phyloP scores from a whole-genome alignment of 345 rosid genomes.

The Gossypium anomalum region DNA sequence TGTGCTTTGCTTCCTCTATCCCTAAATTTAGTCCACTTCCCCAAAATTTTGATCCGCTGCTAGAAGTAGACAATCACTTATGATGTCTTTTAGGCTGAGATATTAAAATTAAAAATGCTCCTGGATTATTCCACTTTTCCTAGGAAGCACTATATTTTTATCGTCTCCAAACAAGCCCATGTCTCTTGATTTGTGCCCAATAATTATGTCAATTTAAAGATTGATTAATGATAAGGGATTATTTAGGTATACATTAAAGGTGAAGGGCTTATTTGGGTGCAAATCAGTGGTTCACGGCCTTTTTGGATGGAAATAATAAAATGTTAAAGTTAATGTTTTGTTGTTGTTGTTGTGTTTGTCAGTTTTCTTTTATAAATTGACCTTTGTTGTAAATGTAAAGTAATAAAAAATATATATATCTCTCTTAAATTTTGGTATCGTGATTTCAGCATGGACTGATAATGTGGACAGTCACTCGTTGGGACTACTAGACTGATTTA shows the following conservation, averaged over 20 bases:
- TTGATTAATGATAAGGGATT: not conserved
- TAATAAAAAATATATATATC: not conserved
- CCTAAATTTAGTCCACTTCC: not conserved
- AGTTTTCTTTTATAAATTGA: not conserved
- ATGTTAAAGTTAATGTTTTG: not conserved
- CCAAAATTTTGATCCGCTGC: not conserved
- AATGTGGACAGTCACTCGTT: not conserved
- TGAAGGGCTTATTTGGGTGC: not conserved
- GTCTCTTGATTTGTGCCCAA: not conserved
- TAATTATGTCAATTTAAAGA: not conserved
- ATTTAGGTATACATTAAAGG: not conserved
- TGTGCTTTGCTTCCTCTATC: not conserved
- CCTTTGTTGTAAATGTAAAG: not conserved
- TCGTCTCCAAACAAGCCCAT: not conserved
- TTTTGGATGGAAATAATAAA: not conserved
- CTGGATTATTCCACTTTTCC: not conserved
- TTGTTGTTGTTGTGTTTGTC: too few relatives aligned
- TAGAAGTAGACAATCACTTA: not conserved
- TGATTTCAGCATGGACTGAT: not conserved
- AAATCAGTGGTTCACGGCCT: not conserved
- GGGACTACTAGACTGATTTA: not conserved
- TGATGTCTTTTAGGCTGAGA: not conserved
- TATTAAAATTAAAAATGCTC: not conserved
- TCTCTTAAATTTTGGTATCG: not conserved
- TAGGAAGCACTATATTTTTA: not conserved